A percentile compares a stretch with the other conserved stretches of the same genome.
phyloP scores from a whole-genome alignment of 2,329 filamentous ascomycete species.

The Aureobasidium sp. region DNA sequence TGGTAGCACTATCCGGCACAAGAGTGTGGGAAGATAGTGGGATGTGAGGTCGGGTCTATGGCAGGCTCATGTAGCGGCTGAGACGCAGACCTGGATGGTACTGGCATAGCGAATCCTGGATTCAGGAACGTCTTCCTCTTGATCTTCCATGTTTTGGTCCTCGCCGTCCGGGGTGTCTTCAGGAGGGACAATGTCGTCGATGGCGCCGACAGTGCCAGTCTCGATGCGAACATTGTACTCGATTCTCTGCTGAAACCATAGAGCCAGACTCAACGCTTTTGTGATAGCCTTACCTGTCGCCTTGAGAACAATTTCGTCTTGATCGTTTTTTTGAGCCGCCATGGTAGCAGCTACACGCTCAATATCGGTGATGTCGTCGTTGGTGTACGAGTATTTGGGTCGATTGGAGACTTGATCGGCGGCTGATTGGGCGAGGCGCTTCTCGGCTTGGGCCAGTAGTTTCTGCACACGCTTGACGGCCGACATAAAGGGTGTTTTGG shows the following conservation, averaged over 20 bases:
- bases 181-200: conserved; percentile 54
- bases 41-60: background rate
- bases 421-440: conserved; percentile 39
- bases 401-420: conserved; percentile 23
- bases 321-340: conserved; percentile 26
- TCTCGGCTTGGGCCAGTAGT: conserved; percentile 50
- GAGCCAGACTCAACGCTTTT: conserved; percentile 53
- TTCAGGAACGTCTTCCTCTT: conserved; percentile 27
- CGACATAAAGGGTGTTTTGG: conserved; percentile 59
- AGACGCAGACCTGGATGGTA: conserved; percentile 19
- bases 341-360: conserved; percentile 16
- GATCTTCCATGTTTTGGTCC: conserved; percentile 10
- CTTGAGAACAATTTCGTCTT: conserved; percentile 51
- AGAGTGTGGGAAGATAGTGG: background rate
- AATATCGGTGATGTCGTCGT: conserved; percentile 12
- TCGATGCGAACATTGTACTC: conserved; percentile 52
- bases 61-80: background rate
- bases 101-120: conserved; percentile 27
- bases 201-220: conserved; percentile 55
- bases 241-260: conserved; percentile 55
- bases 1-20: background rate
- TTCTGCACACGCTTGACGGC: conserved; percentile 57
- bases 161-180: conserved; percentile 19
- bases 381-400: conserved; percentile 12
- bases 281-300: conserved; percentile 60